These are phyloP conservation scores for Monilinia laxa DNA, from an alignment of 2,329 filamentous ascomycete species.

Conservation along the genomic window DNA sequence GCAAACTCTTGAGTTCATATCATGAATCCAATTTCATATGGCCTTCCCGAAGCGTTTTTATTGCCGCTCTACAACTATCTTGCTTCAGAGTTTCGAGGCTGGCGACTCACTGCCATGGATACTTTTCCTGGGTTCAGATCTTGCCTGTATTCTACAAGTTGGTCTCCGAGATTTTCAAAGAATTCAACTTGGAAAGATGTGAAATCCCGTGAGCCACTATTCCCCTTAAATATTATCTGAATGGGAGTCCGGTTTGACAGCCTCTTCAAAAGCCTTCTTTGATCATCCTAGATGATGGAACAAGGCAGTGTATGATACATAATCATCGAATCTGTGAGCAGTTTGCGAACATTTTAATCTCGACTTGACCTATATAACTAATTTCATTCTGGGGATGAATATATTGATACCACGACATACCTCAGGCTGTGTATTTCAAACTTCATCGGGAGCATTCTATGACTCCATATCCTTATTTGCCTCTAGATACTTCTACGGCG, in stretches of 20 bases:
- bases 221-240: constrained; percentile 43
- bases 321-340: constrained; percentile 49
- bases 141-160: constrained; percentile 48
- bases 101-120: constrained; percentile 49
- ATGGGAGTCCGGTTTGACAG: constrained; percentile 41
- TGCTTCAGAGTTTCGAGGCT: constrained; percentile 44
- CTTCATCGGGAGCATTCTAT: constrained; percentile 43
- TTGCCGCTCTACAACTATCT: constrained; percentile 44
- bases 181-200: constrained; percentile 47
- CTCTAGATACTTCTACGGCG: constrained; percentile 46
- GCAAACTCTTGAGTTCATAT: constrained; percentile 45
- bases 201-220: constrained; percentile 46
- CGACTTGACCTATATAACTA: constrained; percentile 34
- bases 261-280: constrained; percentile 44
- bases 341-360: constrained; percentile 48
- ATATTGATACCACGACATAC: not conserved
- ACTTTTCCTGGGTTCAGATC: constrained; percentile 48
- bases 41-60: constrained; percentile 47
- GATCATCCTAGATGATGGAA: constrained; percentile 43
- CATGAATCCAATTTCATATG: constrained; percentile 47
- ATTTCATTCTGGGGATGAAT: constrained; percentile 34
- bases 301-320: constrained; percentile 49
- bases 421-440: constrained; percentile 32
- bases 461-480: constrained; percentile 42
- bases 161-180: constrained; percentile 47